Conservation (phyloP, 208 protist genomes). For the Novymonas esmeraldas region DNA sequence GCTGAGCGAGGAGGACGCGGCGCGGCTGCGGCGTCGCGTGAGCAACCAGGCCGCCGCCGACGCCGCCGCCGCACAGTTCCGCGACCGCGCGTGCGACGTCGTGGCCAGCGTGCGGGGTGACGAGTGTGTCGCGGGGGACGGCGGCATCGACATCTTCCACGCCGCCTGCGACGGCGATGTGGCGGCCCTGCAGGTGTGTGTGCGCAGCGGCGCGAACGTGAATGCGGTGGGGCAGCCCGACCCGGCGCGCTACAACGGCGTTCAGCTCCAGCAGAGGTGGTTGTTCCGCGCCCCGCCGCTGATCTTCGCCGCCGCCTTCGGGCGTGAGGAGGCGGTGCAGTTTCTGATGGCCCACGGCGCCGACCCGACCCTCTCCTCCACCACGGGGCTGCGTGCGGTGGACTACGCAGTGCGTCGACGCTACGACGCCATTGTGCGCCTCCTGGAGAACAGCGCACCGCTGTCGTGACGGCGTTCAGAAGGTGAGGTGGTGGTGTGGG, state of each 20-base stretch:
- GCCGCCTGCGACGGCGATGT: slow-evolving; percentile 84
- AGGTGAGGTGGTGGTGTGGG: not conserved
- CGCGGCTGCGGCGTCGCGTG: slow-evolving; percentile 13
- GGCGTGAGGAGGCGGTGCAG: slow-evolving; percentile 72
- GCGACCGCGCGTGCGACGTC: slow-evolving; percentile 24
- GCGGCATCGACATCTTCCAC: slow-evolving; percentile 60
- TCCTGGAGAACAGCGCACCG: slow-evolving; percentile 31
- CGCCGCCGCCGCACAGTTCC: slow-evolving; percentile 20
- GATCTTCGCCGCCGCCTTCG: slow-evolving; percentile 75
- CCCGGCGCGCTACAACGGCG: slow-evolving; percentile 55
- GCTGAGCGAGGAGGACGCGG: slow-evolving; percentile 26
- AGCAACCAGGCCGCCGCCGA: slow-evolving; percentile 16
- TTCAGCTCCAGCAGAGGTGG: slow-evolving; percentile 76
- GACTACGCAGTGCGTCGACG: slow-evolving; percentile 78
- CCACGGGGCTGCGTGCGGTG: slow-evolving; percentile 59
- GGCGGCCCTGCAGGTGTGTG: slow-evolving; percentile 34
- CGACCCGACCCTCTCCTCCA: slow-evolving; percentile 39
- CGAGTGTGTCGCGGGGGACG: not conserved
- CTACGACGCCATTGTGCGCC: slow-evolving; percentile 54
- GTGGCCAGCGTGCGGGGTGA: slow-evolving; percentile 8
- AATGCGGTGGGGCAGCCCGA: slow-evolving; percentile 76
- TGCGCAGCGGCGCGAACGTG: slow-evolving; percentile 32
- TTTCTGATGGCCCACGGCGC: slow-evolving; percentile 68
- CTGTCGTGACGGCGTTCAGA: not conserved
- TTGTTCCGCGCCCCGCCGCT: slow-evolving; percentile 75